These are phyloP conservation scores for Aspergillus caelatus DNA, from an alignment of 2,329 filamentous ascomycete genomes.

Conservation along the genomic window DNA sequence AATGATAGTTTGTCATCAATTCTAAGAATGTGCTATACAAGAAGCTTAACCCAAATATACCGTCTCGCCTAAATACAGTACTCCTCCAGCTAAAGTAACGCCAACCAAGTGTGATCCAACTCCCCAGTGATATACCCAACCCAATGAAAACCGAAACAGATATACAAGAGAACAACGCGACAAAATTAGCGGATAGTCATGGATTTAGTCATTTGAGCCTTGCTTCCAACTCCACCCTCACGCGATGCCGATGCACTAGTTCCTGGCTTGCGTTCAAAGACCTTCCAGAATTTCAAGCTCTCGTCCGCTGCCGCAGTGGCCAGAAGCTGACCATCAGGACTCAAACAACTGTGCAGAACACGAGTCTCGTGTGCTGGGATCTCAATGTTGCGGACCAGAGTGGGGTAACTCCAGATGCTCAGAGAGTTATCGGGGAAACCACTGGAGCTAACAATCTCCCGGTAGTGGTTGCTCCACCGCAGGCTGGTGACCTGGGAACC, in stretches of 20 bases:
- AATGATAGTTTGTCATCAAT: constrained; percentile 5
- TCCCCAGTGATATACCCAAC: constrained; percentile 3
- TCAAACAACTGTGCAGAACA: constrained; percentile 94
- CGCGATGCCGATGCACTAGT: constrained; percentile 64
- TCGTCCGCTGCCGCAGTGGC: constrained; percentile 96
- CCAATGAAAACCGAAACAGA: constrained; percentile 11
- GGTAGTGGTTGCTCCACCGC: constrained; percentile 95
- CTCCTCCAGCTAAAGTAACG: not conserved
- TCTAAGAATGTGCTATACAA: constrained; percentile 6
- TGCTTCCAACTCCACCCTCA: constrained; percentile 69
- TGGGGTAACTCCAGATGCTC: constrained; percentile 99
- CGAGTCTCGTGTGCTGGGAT: constrained; percentile 97
- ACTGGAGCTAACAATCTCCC: constrained; percentile 95
- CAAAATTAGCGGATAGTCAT: constrained; percentile 79
- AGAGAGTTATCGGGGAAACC: constrained; percentile 99
- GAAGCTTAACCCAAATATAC: constrained; percentile 1
- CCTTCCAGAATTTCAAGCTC: constrained; percentile 99
- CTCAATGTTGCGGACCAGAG: constrained; percentile 94
- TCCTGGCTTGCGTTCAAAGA: constrained; percentile 97
- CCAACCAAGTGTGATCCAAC: not conserved
- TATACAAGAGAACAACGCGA: constrained; percentile 8
- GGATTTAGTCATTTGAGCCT: constrained; percentile 87
- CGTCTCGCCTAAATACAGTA: not conserved
- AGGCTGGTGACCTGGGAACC: constrained; percentile 96
- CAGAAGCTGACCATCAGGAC: constrained; percentile 96